Evolutionary conservation across 148 eudicot species (phyloP).

Genomic region (Hydrangea macrophylla): DNA sequence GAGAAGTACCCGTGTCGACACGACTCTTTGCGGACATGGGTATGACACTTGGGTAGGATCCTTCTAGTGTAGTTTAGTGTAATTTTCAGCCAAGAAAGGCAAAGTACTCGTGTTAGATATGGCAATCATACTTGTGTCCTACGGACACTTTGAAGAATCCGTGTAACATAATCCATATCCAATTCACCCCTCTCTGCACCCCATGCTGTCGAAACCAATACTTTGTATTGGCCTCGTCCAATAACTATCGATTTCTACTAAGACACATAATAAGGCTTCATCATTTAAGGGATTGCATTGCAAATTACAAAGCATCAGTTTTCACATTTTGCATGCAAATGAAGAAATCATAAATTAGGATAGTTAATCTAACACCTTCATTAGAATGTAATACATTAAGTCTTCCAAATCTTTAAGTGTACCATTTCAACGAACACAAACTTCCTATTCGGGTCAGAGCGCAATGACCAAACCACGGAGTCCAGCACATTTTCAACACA

Average conservation of each 20-base stretch:
- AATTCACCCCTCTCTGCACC: not conserved
- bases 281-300: not conserved
- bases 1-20: no score
- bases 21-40: no score
- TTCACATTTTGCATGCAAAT: not conserved
- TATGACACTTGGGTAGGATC: no score
- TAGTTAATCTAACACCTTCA: not conserved
- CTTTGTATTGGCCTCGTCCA: not conserved
- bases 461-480: conserved; percentile 67
- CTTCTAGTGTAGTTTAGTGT: no score
- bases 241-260: not conserved
- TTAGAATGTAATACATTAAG: not conserved
- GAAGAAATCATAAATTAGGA: not conserved
- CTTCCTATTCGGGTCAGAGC: conserved; percentile 69
- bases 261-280: not conserved
- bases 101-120: no score
- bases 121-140: no score
- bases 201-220: not conserved
- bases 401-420: not conserved
- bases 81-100: no score
- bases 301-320: not conserved
- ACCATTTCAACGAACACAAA: conserved; percentile 89
- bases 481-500: conserved; percentile 83
- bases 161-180: no score
- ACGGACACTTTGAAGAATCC: no score